A percentile compares a stretch with the other conserved stretches of the same genome.
These are phyloP conservation scores for Bonia amplexicaulis DNA, from an alignment of 176 grass and related monocot species.

Conservation along the genomic window DNA sequence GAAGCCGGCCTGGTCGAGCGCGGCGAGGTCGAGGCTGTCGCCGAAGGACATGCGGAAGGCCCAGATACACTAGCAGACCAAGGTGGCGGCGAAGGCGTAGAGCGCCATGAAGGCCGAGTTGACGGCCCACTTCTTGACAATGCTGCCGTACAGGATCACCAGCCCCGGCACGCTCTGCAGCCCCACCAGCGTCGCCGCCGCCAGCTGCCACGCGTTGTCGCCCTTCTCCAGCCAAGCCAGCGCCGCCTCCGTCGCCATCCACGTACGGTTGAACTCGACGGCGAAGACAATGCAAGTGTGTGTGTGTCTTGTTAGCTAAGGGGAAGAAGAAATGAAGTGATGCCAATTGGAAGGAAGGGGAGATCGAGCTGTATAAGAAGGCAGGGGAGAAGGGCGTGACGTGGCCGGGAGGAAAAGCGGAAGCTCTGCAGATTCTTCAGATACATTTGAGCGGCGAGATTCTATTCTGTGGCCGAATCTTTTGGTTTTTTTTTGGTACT, in stretches of 20 bases:
- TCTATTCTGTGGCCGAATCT: constrained; percentile 23
- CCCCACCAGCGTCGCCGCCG: constrained; percentile 70
- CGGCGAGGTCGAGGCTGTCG: constrained; percentile 44
- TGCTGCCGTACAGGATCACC: constrained; percentile 82
- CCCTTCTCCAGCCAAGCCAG: constrained; percentile 72
- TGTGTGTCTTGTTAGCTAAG: neutral
- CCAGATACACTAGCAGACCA: constrained; percentile 65
- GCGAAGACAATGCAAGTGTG: neutral
- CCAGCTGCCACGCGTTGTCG: constrained; percentile 79
- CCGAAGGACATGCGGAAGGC: constrained; percentile 86
- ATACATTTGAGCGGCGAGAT: neutral
- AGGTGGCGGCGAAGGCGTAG: constrained; percentile 78
- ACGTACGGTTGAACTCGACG: neutral
- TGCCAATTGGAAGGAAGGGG: neutral
- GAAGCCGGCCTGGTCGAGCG: constrained; percentile 33
- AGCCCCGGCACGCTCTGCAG: constrained; percentile 65
- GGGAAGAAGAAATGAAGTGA: neutral
- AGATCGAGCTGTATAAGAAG: constrained; percentile 3
- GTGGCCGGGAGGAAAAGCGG: neutral
- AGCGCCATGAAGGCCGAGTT: constrained; percentile 98
- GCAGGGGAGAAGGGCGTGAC: neutral
- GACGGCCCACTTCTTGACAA: constrained; percentile 94
- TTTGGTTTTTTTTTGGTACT: neutral
- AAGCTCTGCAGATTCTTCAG: constrained; percentile 19
- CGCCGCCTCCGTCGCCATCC: constrained; percentile 41